phyloP scores from a whole-genome alignment of 2,329 filamentous ascomycete species.

The Colletotrichum sp. region DNA sequence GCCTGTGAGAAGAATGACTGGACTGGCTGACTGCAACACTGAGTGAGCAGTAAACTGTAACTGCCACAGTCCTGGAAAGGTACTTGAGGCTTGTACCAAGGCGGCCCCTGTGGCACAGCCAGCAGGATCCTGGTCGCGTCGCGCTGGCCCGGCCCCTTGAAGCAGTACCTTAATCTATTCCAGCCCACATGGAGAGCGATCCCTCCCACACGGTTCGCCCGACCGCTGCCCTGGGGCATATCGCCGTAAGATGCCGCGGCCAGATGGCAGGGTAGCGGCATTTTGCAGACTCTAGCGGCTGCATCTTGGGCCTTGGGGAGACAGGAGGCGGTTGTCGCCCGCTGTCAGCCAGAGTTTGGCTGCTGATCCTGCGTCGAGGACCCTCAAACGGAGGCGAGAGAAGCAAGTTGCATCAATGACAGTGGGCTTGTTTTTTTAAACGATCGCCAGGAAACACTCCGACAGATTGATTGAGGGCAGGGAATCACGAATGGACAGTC shows the following conservation, averaged over 20 bases:
- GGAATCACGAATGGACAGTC: not conserved
- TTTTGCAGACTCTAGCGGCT: not conserved
- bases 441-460: not conserved
- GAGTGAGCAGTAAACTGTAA: not conserved
- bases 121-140: conserved; percentile 10
- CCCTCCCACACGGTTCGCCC: conserved; percentile 12
- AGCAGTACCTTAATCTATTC: conserved; percentile 21
- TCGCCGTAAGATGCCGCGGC: not conserved
- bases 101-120: not conserved
- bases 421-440: not conserved
- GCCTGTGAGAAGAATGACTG: not conserved
- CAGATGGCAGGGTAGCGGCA: not conserved
- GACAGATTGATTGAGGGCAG: not conserved
- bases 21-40: not conserved
- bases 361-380: not conserved
- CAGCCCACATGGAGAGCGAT: conserved; percentile 16
- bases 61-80: not conserved
- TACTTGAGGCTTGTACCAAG: not conserved
- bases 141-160: conserved; percentile 19
- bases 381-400: not conserved
- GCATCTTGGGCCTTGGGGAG: not conserved
- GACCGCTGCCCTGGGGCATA: conserved; percentile 7
- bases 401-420: not conserved
- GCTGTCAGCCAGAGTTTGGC: conserved; percentile 1
- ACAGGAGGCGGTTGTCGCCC: conserved; percentile 13